A percentile compares a stretch with the other conserved stretches of the same genome.
These are phyloP conservation scores for Aspergillus latus DNA, from an alignment of 2,329 filamentous ascomycete genomes.

Conservation along the genomic window DNA sequence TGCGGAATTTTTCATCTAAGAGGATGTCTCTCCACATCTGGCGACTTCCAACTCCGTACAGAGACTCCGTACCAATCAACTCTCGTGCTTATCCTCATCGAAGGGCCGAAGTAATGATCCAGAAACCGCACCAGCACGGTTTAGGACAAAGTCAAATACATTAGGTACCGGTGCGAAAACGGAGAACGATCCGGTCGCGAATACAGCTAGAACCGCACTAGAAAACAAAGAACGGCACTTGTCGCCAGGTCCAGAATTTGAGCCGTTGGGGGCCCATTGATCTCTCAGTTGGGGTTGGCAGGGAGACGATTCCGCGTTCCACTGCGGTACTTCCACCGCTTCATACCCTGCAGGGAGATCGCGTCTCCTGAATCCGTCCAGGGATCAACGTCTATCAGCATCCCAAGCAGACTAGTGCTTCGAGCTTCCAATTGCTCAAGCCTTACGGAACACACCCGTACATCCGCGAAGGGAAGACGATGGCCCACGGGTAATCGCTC, in stretches of 20 bases:
- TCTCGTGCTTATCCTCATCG: background rate
- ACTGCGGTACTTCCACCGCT: slow-evolving; percentile 3
- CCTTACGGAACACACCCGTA: background rate
- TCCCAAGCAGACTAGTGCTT: background rate
- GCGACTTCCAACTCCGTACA: background rate
- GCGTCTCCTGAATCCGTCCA: background rate
- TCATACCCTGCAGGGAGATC: slow-evolving; percentile 4
- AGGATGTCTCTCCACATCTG: slow-evolving; percentile 6
- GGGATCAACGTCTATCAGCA: background rate
- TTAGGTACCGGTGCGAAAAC: background rate
- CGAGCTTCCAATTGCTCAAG: background rate
- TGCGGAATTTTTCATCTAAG: background rate
- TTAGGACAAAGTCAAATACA: background rate
- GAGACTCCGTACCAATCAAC: slow-evolving; percentile 1
- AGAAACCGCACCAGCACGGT: slow-evolving; percentile 3
- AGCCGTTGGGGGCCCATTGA: slow-evolving; percentile 17
- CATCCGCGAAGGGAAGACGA: background rate
- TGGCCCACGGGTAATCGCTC: slow-evolving; percentile 1
- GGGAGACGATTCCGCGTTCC: slow-evolving; percentile 19
- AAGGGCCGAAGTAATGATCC: background rate
- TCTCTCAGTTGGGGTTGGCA: slow-evolving; percentile 6
- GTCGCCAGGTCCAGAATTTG: background rate
- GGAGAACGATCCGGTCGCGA: slow-evolving; percentile 14
- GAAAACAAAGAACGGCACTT: slow-evolving; percentile 16
- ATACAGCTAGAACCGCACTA: slow-evolving; percentile 22